Evolutionary conservation across 2,329 filamentous ascomycete species (phyloP), one percentile per base, ranked within the genome.

Genomic region (Clarireedia monteithiana): DNA sequence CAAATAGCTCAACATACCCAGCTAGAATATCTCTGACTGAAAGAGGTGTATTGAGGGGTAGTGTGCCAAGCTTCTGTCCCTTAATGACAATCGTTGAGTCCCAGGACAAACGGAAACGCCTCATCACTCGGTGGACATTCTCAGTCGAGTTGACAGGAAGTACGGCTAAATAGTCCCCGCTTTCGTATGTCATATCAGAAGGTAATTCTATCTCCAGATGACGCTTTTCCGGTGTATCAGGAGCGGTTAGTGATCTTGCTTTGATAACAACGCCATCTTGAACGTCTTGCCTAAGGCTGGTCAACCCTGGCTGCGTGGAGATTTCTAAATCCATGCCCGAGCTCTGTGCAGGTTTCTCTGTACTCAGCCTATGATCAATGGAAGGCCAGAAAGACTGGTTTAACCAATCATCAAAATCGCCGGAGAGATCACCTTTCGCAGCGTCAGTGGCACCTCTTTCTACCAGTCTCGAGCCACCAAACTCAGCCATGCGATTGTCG

Each of bases 121-220:
- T 70, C 65, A 82, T 75, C 0, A 77, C 78, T 7, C 86, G 77
- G 4, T 77, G 75, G 5, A 91, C 79, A 9, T 75, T 82, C 30
- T 77, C 71, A 47, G 76, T 75, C 1, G 83, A 82, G 67, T 92
- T 92, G 30, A 88, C 71, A 0, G 88, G 88, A 1, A 91, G 73
- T 2, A 91, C 75, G 0, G 86, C 85, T 0, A 92, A 77, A 67
- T 94, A 92, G 66, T 92, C 88, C 14, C 88, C 89, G 2, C 85
- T 80, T 40, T 79, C 77, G 70, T 91, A 92, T 0, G 76, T 77
- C 74, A 82, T 76, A 50, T 78, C 80, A 0, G 75, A 78, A 0
- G 88, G 88, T 1, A 92, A 75, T 58, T 82, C 79, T 36, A 91
- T 38, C 34, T 57, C 50, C 4, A 57, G 17, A 51, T 56, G 50